These are phyloP conservation scores for Russula virescens DNA, from an alignment of 768 basidiomycete species.

Conservation along the genomic window DNA sequence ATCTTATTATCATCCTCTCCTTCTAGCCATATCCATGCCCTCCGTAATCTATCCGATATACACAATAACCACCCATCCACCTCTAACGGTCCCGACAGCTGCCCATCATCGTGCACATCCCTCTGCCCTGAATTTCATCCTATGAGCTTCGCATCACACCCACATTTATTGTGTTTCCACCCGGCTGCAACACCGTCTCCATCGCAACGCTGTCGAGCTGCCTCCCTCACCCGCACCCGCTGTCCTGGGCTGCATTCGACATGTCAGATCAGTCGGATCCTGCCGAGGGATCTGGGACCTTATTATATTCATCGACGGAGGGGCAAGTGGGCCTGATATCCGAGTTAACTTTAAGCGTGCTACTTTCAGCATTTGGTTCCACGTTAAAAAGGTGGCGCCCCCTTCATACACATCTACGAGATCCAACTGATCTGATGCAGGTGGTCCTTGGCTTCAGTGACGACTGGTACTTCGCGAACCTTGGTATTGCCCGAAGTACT, in stretches of 20 bases:
- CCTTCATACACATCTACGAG: background rate
- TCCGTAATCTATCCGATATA: background rate
- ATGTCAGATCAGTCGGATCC: background rate
- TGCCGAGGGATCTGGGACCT: background rate
- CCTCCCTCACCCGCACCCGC: background rate
- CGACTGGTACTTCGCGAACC: too few relatives aligned
- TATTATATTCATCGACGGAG: background rate
- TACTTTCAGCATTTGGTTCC: background rate
- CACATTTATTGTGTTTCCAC: background rate
- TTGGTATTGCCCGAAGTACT: too few relatives aligned
- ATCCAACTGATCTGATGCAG: too few relatives aligned
- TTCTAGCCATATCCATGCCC: background rate
- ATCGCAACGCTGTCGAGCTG: background rate
- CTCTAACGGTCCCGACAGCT: background rate
- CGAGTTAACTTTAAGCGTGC: background rate
- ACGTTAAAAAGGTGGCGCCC: background rate
- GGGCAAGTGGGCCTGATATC: background rate
- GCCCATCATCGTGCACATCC: background rate
- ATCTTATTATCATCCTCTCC: constrained; percentile 1
- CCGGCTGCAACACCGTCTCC: background rate
- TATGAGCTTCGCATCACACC: background rate
- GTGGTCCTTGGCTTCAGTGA: too few relatives aligned
- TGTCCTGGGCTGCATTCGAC: background rate
- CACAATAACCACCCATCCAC: background rate
- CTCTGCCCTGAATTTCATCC: background rate